These are phyloP conservation scores for Phytophthora kernoviae DNA, from an alignment of 352 stramenopile genomes.

Conservation along the genomic window DNA sequence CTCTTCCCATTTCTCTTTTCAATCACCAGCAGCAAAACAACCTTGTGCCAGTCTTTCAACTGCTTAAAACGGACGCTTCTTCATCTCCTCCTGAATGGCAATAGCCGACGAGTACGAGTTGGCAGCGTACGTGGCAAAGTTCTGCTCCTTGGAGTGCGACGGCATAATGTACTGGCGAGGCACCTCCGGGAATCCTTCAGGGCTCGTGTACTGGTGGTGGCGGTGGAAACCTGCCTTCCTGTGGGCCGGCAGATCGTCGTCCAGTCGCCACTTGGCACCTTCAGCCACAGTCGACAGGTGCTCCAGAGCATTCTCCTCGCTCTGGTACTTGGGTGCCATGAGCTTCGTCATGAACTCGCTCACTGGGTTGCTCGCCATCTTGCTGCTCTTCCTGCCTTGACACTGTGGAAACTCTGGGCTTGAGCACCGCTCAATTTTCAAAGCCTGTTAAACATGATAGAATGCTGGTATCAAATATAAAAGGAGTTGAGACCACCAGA, in stretches of 20 bases:
- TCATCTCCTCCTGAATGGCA: conserved; percentile 79
- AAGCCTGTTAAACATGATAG: conserved; percentile 5
- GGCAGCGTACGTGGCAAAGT: conserved; percentile 82
- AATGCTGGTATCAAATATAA: conserved; percentile 9
- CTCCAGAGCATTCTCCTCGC: conserved; percentile 45
- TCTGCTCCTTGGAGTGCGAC: conserved; percentile 68
- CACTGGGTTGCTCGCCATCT: conserved; percentile 72
- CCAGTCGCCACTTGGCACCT: conserved; percentile 69
- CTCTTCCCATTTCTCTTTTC: conserved; percentile 1
- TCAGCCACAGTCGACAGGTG: conserved; percentile 59
- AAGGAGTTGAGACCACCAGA: conserved; percentile 21
- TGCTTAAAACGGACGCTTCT: conserved; percentile 79
- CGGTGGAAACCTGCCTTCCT: conserved; percentile 69
- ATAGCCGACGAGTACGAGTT: conserved; percentile 90
- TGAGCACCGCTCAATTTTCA: conserved; percentile 24
- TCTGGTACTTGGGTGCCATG: conserved; percentile 60
- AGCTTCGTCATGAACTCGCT: conserved; percentile 71
- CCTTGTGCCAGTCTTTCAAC: not conserved
- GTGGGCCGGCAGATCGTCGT: conserved; percentile 59
- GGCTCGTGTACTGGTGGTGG: conserved; percentile 59
- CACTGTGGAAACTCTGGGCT: not conserved
- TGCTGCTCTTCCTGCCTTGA: conserved; percentile 20
- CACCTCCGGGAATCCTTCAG: conserved; percentile 74
- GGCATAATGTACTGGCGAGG: conserved; percentile 75
- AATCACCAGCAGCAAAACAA: not conserved